Conservation (phyloP, 2,329 filamentous ascomycete species). For the Microsporum canis region DNA sequence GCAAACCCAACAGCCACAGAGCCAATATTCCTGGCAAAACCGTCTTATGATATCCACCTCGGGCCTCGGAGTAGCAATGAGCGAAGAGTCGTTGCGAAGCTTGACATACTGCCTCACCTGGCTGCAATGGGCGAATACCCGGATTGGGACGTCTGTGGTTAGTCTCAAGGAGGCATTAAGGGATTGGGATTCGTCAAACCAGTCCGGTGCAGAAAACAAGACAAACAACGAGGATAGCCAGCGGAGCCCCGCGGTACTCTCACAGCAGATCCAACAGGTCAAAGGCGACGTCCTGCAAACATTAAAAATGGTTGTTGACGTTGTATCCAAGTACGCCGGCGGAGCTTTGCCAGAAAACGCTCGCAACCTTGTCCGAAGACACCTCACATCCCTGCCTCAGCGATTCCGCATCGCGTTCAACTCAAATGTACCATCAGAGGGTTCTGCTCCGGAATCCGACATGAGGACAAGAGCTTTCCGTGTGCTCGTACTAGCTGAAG, state of each 20-base stretch:
- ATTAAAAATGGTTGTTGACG: slow-evolving; percentile 68
- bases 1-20: slow-evolving; percentile 12
- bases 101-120: slow-evolving; percentile 75
- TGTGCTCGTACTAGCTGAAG: slow-evolving; percentile 74
- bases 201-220: slow-evolving; percentile 16
- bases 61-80: slow-evolving; percentile 82
- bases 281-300: slow-evolving; percentile 64
- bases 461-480: slow-evolving; percentile 54
- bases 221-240: slow-evolving; percentile 10
- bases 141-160: slow-evolving; percentile 63
- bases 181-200: slow-evolving; percentile 45
- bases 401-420: slow-evolving; percentile 65
- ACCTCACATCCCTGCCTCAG: slow-evolving; percentile 73
- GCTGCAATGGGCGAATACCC: slow-evolving; percentile 69
- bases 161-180: slow-evolving; percentile 65
- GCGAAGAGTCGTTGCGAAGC: slow-evolving; percentile 71
- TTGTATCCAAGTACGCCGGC: slow-evolving; percentile 83
- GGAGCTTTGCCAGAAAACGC: slow-evolving; percentile 85
- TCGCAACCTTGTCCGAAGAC: slow-evolving; percentile 65
- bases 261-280: slow-evolving; percentile 51
- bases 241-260: slow-evolving; percentile 37
- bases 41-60: slow-evolving; percentile 83
- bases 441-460: slow-evolving; percentile 28
- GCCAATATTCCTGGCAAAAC: slow-evolving; percentile 56
- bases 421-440: slow-evolving; percentile 26